Base-by-base conservation (phyloP, 2,329 filamentous ascomycete species). In the Lachnellula subtilissima region DNA sequence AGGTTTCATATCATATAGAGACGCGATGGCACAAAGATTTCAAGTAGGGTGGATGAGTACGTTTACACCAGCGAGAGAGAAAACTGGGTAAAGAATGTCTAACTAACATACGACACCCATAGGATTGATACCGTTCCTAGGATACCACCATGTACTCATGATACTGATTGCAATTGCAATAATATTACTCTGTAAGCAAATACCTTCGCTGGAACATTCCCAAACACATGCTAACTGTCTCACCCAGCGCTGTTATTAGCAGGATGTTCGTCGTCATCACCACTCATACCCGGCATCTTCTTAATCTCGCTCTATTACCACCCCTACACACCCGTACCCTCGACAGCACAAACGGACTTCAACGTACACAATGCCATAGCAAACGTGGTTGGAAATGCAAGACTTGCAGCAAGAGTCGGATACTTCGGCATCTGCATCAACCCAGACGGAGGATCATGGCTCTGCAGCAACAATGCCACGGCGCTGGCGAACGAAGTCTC, bases 341-440 rank as follows among this genome's bases (percentile, higher is more conserved):
- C 89, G 65, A 89, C 91, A 5, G 82, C 93, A 9, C 93, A 97
- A 75, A 91, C 96, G 64, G 86, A 96, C 72, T 96, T 95, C 59
- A 89, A 88, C 56, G 88, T 94, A 57, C 87, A 90, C 61, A 84
- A 85, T 15, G 90, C 91, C 55, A 94, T 97, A 65, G 82, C 86
- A 59, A 95, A 94, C 74, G 95, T 99, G 60, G 93, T 95, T 56
- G 90, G 91, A 52, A 79, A 83, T 64, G 92, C 94, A 12, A 82
- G 84, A 57, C 78, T 99, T 49, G 91, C 96, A 72, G 91, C 94
- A 25, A 87, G 94, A 55, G 94, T 99, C 32, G 94, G 94, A 63
- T 99, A 96, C 78, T 99, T 99, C 69, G 94, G 94, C 65, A 96
- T 99, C 72, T 99, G 94, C 75, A 85, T 97, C 72, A 94, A 91